Base-by-base conservation (phyloP, 257 asterid genomes). In the Solanum corneliomulleri region DNA sequence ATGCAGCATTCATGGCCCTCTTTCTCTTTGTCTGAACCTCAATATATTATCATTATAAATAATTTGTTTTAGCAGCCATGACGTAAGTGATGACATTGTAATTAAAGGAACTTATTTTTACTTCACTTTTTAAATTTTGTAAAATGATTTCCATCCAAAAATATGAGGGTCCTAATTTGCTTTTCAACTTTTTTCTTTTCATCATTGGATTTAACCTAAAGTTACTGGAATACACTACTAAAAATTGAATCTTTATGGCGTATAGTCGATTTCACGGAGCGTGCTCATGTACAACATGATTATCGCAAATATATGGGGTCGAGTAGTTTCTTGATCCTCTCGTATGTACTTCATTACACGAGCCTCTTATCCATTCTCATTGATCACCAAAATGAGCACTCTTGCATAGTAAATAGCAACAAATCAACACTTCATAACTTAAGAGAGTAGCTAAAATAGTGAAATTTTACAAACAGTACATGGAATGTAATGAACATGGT, bases 391-490 rank as follows among this genome's bases (percentile, higher is more conserved):
- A 10, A 85, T 27, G 18, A 80, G 74, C 68, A 33, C 16, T 68
- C 88, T 84, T 66, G 85, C 78, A 84, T 75, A 85, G 85, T 78
- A 66, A 87, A 84, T 82, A 31, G 8, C 88, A 86, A 85, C 90
- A 89, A 21, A 71, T 35, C 35, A 71, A 88, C 86, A 66, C 9
- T 44, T 82, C 90, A 49, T 75, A 86, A 29, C 64, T 20, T 68
- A 15, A 74, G 31, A 21, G 71, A n/a, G 71, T 60, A 64, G 29
- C 16, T 39, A 77, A 68, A 83, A 21, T 25, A 70, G 41, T 15
- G 20, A 83, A 83, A 85, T 20, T 70, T 84, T 37, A 62, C 89
- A 84, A 68, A 23, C 66, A 27, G 47, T 83, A 74, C 83, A 88
- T 84, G 80, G 80, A 89, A 87, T 56, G 13, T 58, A 77, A 82